Conservation (phyloP, 139 green algal genomes). For the Haematococcus sp. region DNA sequence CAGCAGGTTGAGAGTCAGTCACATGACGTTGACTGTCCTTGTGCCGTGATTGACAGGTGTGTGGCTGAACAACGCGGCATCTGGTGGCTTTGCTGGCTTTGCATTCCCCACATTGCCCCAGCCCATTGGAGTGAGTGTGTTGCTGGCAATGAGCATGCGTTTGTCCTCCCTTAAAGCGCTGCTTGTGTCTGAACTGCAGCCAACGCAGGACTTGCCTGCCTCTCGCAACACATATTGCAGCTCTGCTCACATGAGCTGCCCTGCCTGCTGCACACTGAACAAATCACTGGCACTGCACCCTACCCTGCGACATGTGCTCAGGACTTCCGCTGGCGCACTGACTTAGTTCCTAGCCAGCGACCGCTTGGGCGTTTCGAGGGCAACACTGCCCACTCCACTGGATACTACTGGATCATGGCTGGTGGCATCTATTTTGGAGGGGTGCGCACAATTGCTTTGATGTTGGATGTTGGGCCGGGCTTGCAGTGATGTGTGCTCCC, state of each 20-base stretch:
- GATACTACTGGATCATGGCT: slow-evolving; percentile 37
- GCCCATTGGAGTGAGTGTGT: slow-evolving; percentile 35
- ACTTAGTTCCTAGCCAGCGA: slow-evolving; percentile 15
- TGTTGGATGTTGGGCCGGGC: too few species aligned
- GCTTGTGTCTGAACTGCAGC: not conserved
- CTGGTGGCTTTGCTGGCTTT: slow-evolving; percentile 58
- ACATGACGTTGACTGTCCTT: too few species aligned
- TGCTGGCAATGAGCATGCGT: not conserved
- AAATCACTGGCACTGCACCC: too few species aligned
- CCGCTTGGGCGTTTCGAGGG: slow-evolving; percentile 44
- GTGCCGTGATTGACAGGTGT: slow-evolving; percentile 20
- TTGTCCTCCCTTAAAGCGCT: not conserved
- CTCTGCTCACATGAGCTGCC: too few species aligned
- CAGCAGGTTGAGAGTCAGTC: too few species aligned
- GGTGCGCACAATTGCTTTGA: too few species aligned
- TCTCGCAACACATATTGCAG: too few species aligned
- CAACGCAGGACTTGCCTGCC: too few species aligned
- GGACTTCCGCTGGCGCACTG: slow-evolving; percentile 16
- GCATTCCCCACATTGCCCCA: slow-evolving; percentile 42
- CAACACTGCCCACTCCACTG: slow-evolving; percentile 54
- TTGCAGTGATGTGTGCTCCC: too few species aligned
- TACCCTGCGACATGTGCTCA: too few species aligned
- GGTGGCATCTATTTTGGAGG: slow-evolving; percentile 57
- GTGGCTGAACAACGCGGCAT: slow-evolving; percentile 54
- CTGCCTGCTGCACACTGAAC: not conserved